A percentile compares a stretch with the other conserved stretches of the same genome.
These are phyloP conservation scores for Metarhizium anisopliae DNA, from an alignment of 2,329 filamentous ascomycete species.

Conservation along the genomic window DNA sequence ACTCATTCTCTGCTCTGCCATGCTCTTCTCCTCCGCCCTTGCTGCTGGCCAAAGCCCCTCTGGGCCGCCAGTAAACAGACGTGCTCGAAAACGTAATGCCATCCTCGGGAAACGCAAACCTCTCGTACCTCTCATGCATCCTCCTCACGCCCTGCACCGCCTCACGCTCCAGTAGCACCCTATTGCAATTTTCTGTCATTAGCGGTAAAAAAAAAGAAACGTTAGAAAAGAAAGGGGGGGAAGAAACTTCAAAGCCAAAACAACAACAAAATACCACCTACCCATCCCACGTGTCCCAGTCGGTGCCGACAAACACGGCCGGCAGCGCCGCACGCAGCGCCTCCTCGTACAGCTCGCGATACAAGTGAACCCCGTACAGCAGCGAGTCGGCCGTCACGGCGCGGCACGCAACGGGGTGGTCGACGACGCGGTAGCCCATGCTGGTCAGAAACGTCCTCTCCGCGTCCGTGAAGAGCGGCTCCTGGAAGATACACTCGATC, in stretches of 20 bases:
- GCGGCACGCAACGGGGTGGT: conserved; percentile 43
- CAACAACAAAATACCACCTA: conserved; percentile 19
- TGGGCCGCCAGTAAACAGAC: conserved; percentile 12
- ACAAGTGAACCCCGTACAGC: conserved; percentile 55
- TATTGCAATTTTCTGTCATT: background rate
- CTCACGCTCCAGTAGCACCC: background rate
- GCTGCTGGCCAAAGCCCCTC: background rate
- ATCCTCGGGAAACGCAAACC: conserved; percentile 11
- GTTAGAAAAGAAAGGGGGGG: no score
- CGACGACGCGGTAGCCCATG: conserved; percentile 43
- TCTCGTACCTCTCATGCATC: conserved; percentile 11
- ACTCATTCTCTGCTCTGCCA: no score
- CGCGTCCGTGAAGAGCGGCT: conserved; percentile 39
- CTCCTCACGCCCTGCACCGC: conserved; percentile 4
- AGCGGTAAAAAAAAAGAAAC: background rate
- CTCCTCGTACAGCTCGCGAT: conserved; percentile 41
- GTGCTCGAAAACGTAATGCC: conserved; percentile 13
- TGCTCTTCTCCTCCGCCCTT: background rate
- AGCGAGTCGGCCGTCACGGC: conserved; percentile 39
- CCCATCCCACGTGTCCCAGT: conserved; percentile 41
- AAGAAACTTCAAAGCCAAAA: background rate
- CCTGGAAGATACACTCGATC: conserved; percentile 43
- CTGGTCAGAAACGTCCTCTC: conserved; percentile 44
- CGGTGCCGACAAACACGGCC: conserved; percentile 49
- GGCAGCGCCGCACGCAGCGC: conserved; percentile 39